phyloP scores from a whole-genome alignment of 2,329 filamentous ascomycete genomes.

The Thelonectria discophora region DNA sequence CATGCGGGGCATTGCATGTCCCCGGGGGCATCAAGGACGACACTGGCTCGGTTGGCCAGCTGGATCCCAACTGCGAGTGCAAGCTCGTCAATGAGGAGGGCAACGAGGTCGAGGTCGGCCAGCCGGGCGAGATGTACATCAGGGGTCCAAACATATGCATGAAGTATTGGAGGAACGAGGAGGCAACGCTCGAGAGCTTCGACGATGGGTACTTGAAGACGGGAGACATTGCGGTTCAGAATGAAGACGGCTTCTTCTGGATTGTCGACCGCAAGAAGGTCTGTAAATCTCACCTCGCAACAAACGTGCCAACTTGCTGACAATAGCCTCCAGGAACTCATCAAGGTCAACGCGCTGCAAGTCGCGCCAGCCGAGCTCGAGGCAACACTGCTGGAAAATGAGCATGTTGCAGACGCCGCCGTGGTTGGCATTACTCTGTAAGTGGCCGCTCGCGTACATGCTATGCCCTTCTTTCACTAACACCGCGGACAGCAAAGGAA shows the following conservation, averaged over 20 bases:
- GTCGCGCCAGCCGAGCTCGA: conserved; percentile 69
- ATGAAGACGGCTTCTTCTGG: conserved; percentile 58
- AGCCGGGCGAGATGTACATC: conserved; percentile 63
- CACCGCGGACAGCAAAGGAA: conserved; percentile 47
- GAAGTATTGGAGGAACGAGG: conserved; percentile 66
- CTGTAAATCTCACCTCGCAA: conserved; percentile 16
- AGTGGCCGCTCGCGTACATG: conserved; percentile 26
- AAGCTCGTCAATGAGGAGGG: conserved; percentile 64
- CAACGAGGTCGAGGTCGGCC: conserved; percentile 56
- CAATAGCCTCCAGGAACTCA: conserved; percentile 57
- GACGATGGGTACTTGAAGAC: conserved; percentile 68
- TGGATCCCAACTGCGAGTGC: conserved; percentile 63
- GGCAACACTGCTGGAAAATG: conserved; percentile 59
- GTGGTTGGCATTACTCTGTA: conserved; percentile 62
- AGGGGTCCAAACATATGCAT: conserved; percentile 66
- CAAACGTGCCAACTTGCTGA: not conserved
- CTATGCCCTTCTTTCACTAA: not conserved
- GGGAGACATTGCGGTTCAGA: conserved; percentile 63
- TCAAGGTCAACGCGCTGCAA: conserved; percentile 67
- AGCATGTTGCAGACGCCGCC: conserved; percentile 63
- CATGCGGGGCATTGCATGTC: conserved; percentile 53
- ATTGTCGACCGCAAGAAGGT: conserved; percentile 59
- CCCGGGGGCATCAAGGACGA: conserved; percentile 48
- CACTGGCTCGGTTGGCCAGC: conserved; percentile 60
- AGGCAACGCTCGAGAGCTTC: conserved; percentile 61